Evolutionary conservation across 805 yeast species (phyloP), one percentile per base, ranked within the genome.

Genomic region (Saccharomycopsis oosterbeekiorum): DNA sequence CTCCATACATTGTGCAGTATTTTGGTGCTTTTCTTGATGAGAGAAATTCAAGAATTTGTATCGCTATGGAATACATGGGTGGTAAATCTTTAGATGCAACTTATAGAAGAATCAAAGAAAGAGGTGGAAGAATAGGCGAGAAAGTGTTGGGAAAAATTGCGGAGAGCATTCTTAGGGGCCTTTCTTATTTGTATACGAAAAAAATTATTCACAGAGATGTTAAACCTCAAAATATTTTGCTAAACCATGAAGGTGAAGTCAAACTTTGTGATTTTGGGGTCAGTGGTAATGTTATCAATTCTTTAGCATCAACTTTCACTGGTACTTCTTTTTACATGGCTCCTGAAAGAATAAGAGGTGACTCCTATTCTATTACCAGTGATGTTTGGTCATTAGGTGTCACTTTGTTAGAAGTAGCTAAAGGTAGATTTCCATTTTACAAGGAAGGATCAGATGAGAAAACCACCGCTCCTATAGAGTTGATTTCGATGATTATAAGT

Each of bases 251-350:
- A 19, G 99, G 99, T 2, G 85, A 88, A 69, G 92, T 93, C 58
- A 94, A 94, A 71, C 76, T 94, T 59, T 93, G 98, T 74, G 99
- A 94, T 74, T 94, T 94, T 75, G 99, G 99, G 21, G 99, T 94
- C 34, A 86, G 96, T 70, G 99, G 99, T 11, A 97, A 90, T 69
- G 97, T 94, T 19, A 97, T 93, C 39, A 88, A 94, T 72, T 90
- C 97, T 0, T 76, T 94, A 56, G 98, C 98, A 1, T 89, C 97
- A 1, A 94, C 99, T 0, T 94, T 92, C 70, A 94, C 97, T 0
- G 99, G 99, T 1, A 94, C 99, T 0, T 92, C 96, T 11, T 93
- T 89, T 71, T 94, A 94, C 73, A 94, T 94, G 99, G 98, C 99
- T 0, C 99, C 99, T 0, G 99, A 94, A 73, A 80, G 99, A 67